A percentile compares a stretch with the other conserved stretches of the same genome.
These are phyloP conservation scores for Lodderomyces elongisporus DNA, from an alignment of 1,139 yeast genomes.

Conservation along the genomic window DNA sequence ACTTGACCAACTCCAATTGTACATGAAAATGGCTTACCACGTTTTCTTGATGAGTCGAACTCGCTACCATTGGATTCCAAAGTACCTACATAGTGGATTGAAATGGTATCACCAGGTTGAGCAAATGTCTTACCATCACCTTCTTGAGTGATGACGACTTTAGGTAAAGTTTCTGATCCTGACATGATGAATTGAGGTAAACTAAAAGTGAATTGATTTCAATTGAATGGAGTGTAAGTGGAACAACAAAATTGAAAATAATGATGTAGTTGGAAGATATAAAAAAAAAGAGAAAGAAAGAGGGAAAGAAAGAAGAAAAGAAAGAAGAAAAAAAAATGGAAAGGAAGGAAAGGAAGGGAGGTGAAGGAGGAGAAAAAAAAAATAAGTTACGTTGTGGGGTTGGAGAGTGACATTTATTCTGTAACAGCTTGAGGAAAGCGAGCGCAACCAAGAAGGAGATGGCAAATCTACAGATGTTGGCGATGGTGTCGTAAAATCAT, in stretches of 20 bases:
- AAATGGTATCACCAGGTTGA: conserved; percentile 75
- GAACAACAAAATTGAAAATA: too few relatives aligned
- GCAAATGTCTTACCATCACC: conserved; percentile 89
- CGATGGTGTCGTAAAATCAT: too few relatives aligned
- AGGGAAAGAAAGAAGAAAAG: too few relatives aligned
- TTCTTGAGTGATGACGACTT: conserved; percentile 42
- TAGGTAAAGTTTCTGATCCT: conserved; percentile 18
- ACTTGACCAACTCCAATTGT: conserved; percentile 94
- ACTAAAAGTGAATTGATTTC: neutral
- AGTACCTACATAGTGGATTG: conserved; percentile 94
- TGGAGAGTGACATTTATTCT: too few relatives aligned
- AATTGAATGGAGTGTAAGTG: neutral
- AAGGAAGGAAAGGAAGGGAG: too few relatives aligned
- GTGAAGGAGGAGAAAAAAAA: too few relatives aligned
- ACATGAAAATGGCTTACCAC: conserved; percentile 93
- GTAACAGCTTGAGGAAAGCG: too few relatives aligned
- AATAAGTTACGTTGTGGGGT: too few relatives aligned
- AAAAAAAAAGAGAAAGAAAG: too few relatives aligned
- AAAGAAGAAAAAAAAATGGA: neutral
- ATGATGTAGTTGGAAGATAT: too few relatives aligned
- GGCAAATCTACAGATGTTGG: too few relatives aligned
- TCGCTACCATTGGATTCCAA: conserved; percentile 90
- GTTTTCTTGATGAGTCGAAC: conserved; percentile 90
- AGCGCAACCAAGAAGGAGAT: too few relatives aligned
- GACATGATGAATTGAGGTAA: conserved; percentile 5